phyloP scores from a whole-genome alignment of 106 monocot genomes.

The Ottelia alismoides region DNA sequence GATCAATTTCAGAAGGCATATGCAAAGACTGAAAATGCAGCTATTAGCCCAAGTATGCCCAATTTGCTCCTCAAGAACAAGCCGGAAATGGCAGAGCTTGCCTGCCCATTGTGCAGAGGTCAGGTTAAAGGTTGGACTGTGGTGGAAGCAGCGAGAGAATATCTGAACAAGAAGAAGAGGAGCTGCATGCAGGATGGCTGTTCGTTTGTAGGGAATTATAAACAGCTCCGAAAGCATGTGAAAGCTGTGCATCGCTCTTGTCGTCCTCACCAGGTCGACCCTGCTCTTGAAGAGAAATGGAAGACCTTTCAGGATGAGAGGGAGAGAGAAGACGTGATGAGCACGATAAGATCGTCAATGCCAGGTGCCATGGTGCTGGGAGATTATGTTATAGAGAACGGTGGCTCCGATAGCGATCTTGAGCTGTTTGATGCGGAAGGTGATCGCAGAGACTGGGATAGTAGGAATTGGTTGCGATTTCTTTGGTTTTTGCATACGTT shows the following conservation, averaged over 20 bases:
- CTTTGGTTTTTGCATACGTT: too few relatives aligned
- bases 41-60: not conserved
- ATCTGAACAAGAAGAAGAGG: constrained; percentile 3
- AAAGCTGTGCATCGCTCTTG: not conserved
- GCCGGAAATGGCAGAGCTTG: constrained; percentile 4
- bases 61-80: not conserved
- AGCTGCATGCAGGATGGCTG: constrained; percentile 5
- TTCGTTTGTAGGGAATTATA: constrained; percentile 5
- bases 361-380: constrained; percentile 12
- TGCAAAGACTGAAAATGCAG: constrained; percentile 11
- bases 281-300: constrained; percentile 13
- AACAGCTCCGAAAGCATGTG: constrained; percentile 1
- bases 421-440: too few relatives aligned
- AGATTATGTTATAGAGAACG: too few relatives aligned
- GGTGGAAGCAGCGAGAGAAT: not conserved
- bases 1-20: constrained; percentile 61
- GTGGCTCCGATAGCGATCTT: too few relatives aligned
- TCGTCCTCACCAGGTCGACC: constrained; percentile 4
- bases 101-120: constrained; percentile 12
- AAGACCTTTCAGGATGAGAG: constrained; percentile 5
- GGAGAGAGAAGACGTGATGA: constrained; percentile 8
- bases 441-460: too few relatives aligned
- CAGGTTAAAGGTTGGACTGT: constrained; percentile 1
- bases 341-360: constrained; percentile 4
- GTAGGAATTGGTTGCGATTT: too few relatives aligned